Conservation (phyloP, 1,284 basidiomycete genomes). For the Ustilago lituana region DNA sequence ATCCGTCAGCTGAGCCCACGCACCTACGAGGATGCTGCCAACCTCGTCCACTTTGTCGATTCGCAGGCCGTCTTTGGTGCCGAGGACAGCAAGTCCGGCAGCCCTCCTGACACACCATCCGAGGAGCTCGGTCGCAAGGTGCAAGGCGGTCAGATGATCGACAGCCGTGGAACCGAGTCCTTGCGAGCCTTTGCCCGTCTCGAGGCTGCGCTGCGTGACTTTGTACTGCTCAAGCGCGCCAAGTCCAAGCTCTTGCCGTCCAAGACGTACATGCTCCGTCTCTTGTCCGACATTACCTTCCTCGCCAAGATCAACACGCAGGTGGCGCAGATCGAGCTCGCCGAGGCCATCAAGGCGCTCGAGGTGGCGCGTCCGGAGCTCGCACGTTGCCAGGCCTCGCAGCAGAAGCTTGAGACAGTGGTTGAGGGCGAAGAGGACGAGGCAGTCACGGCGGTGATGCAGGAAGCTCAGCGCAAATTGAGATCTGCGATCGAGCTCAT, state of each 20-base stretch:
- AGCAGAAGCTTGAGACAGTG: constrained; percentile 79
- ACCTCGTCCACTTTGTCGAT: constrained; percentile 98
- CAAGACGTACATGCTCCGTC: constrained; percentile 89
- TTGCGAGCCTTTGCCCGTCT: constrained; percentile 79
- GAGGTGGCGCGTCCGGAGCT: constrained; percentile 75
- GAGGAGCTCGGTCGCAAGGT: constrained; percentile 47
- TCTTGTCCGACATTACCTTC: constrained; percentile 87
- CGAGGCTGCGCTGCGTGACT: constrained; percentile 90
- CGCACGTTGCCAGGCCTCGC: constrained; percentile 75
- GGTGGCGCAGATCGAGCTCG: constrained; percentile 82
- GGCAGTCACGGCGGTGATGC: constrained; percentile 73
- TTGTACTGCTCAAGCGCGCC: constrained; percentile 92
- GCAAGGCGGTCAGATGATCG: constrained; percentile 18
- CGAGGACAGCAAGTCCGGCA: constrained; percentile 35
- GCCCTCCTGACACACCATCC: constrained; percentile 47
- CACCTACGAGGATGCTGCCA: constrained; percentile 88
- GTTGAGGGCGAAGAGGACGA: constrained; percentile 84
- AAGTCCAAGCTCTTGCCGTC: constrained; percentile 96
- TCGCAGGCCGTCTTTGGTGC: constrained; percentile 71
- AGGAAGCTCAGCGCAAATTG: constrained; percentile 71
- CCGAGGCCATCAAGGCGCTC: constrained; percentile 78
- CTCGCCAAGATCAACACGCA: constrained; percentile 87
- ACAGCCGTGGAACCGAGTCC: constrained; percentile 21
- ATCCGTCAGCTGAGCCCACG: constrained; percentile 90
- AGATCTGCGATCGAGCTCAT: constrained; percentile 80